A percentile compares a stretch with the other conserved stretches of the same genome.
phyloP scores from a whole-genome alignment of 192 early-diverging fungal species.

The Phycomyces blakesleeanus region DNA sequence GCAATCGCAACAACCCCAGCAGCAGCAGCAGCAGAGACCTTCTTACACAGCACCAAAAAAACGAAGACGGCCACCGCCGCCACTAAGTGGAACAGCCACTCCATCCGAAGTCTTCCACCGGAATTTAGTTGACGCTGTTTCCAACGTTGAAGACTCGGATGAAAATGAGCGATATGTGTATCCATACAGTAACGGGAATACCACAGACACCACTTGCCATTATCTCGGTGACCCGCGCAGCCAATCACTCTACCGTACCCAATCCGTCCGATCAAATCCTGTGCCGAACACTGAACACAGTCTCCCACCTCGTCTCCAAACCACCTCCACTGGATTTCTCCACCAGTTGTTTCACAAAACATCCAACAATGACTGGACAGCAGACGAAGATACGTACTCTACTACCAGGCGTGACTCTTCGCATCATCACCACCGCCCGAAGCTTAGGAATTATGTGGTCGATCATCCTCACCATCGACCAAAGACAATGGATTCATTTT shows the following conservation, averaged over 20 bases:
- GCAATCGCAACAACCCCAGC: background rate
- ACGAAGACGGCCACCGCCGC: constrained; percentile 6
- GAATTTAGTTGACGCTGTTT: constrained; percentile 28
- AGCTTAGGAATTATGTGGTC: constrained; percentile 13
- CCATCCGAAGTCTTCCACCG: constrained; percentile 32
- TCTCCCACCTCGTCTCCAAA: background rate
- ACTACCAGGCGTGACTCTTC: background rate
- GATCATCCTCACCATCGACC: constrained; percentile 4
- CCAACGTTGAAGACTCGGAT: constrained; percentile 35
- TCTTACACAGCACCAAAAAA: background rate
- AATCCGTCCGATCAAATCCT: constrained; percentile 17
- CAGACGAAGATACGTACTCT: background rate
- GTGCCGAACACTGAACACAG: background rate
- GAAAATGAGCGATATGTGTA: constrained; percentile 38
- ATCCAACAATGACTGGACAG: background rate
- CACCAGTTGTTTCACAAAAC: background rate
- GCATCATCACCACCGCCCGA: constrained; percentile 2
- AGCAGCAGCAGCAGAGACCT: background rate
- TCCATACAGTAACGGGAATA: constrained; percentile 25
- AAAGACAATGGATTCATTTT: constrained; percentile 3
- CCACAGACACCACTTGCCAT: background rate
- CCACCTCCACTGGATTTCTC: background rate
- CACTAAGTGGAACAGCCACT: constrained; percentile 12
- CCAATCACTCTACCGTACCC: constrained; percentile 9
- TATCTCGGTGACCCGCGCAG: background rate